Evolutionary conservation across 75 land plant species (phyloP).

Genomic region (Chamaecyparis obtusa): DNA sequence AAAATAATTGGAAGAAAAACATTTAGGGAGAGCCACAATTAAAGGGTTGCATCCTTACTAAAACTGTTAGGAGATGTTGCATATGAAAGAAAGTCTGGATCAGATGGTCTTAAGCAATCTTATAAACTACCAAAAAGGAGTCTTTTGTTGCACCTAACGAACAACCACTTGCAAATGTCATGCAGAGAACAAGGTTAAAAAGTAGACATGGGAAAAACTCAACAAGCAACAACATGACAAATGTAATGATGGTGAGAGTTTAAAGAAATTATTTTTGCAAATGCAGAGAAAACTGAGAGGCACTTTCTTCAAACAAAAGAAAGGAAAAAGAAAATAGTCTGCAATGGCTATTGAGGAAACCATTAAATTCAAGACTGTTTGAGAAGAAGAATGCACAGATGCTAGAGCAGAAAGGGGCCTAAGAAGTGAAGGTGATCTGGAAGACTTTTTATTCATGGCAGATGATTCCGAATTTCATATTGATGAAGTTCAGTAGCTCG

Average conservation of each 20-base stretch:
- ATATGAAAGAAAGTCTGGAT: background rate
- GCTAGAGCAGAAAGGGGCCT: background rate
- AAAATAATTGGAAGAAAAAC: background rate
- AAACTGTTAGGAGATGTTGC: background rate
- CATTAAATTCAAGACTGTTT: background rate
- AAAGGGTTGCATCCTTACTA: background rate
- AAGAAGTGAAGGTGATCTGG: background rate
- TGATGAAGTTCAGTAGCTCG: background rate
- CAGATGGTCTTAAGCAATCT: background rate
- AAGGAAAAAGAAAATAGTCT: no score
- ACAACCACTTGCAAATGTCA: background rate
- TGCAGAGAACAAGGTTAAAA: background rate
- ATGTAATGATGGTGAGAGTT: background rate
- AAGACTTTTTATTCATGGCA: background rate
- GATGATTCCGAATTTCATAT: background rate
- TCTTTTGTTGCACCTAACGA: background rate
- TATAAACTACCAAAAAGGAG: background rate
- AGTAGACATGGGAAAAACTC: background rate
- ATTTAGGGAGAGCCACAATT: background rate
- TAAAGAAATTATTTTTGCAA: background rate
- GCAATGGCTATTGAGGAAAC: background rate
- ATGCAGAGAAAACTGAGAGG: background rate
- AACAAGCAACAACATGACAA: background rate
- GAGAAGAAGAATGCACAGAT: background rate
- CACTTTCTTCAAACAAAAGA: background rate